A percentile compares a stretch with the other conserved stretches of the same genome.
Evolutionary conservation across 108 stramenopile genomes (phyloP).

Genomic region (Skeletonema marinoi): DNA sequence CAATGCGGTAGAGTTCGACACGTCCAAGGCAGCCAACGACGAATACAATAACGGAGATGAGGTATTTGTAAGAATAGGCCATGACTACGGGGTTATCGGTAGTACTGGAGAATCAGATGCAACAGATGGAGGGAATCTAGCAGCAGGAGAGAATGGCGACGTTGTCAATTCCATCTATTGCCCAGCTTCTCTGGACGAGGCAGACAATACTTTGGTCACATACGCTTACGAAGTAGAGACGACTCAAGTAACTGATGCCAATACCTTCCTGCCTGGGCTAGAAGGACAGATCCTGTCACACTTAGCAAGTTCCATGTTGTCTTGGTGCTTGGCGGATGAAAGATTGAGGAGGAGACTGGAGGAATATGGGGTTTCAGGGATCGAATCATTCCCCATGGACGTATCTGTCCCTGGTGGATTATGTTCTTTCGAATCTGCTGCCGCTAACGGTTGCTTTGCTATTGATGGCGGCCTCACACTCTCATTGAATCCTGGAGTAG

Average conservation of each 20-base stretch:
- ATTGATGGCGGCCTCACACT: conserved; percentile 34
- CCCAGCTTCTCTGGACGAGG: not conserved
- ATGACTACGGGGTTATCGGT: not conserved
- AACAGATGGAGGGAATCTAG: not conserved
- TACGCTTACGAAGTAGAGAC: conserved; percentile 45
- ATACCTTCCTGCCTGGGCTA: conserved; percentile 16
- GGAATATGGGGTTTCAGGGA: conserved; percentile 1
- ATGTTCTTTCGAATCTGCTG: conserved; percentile 18
- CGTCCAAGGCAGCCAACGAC: not conserved
- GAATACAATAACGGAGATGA: not conserved
- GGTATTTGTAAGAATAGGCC: not conserved
- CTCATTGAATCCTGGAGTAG: conserved; percentile 1
- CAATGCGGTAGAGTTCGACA: not conserved
- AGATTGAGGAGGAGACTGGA: not conserved
- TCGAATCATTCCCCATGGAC: conserved; percentile 14
- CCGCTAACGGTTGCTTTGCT: conserved; percentile 36
- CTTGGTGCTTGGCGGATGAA: conserved; percentile 12
- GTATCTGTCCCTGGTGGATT: conserved; percentile 20
- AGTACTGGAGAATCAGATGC: not conserved
- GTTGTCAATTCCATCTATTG: not conserved
- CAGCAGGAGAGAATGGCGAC: not conserved
- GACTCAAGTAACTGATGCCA: conserved; percentile 7
- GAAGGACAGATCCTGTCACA: conserved; percentile 26
- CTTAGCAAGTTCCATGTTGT: conserved; percentile 18
- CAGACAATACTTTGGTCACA: not conserved